Percentiles rank a stretch among this genome's conserved stretches.
These are phyloP conservation scores for Sporodiniella umbellata DNA, from an alignment of 371 early-diverging fungal genomes.

Conservation along the genomic window DNA sequence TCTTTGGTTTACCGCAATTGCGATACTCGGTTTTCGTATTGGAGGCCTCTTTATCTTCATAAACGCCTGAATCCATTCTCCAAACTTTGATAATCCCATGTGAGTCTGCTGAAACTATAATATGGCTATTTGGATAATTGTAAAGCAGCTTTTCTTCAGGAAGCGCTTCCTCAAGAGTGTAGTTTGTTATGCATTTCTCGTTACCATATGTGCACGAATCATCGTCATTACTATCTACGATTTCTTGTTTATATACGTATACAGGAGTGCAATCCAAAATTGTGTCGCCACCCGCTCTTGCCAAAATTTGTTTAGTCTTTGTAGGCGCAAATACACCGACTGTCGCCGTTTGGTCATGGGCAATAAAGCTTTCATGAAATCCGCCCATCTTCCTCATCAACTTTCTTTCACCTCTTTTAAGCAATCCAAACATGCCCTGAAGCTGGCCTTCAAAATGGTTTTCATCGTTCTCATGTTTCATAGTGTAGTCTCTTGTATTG, in stretches of 20 bases:
- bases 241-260: constrained; percentile 2
- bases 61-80: constrained; percentile 55
- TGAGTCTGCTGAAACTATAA: constrained; percentile 63
- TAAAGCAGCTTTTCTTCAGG: constrained; percentile 21
- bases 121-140: constrained; percentile 51
- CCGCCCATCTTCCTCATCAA: constrained; percentile 29
- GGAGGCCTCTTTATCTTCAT: neutral
- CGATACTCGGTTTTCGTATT: too few relatives aligned
- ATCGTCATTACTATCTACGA: neutral
- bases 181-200: neutral
- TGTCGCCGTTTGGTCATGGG: constrained; percentile 54
- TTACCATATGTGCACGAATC: neutral
- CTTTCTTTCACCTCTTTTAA: constrained; percentile 28
- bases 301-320: constrained; percentile 53
- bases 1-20: too few relatives aligned
- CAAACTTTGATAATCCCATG: constrained; percentile 65
- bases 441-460: neutral
- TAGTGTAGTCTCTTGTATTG: constrained; percentile 19
- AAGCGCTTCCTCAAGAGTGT: constrained; percentile 18
- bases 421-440: constrained; percentile 12
- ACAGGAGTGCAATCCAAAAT: constrained; percentile 41
- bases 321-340: constrained; percentile 62
- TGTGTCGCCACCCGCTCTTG: constrained; percentile 43
- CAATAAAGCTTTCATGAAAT: constrained; percentile 37
- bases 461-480: constrained; percentile 10